Percentiles rank a stretch among this genome's conserved stretches.
phyloP scores from a whole-genome alignment of 2,329 filamentous ascomycete genomes.

The Clonostachys rosea region DNA sequence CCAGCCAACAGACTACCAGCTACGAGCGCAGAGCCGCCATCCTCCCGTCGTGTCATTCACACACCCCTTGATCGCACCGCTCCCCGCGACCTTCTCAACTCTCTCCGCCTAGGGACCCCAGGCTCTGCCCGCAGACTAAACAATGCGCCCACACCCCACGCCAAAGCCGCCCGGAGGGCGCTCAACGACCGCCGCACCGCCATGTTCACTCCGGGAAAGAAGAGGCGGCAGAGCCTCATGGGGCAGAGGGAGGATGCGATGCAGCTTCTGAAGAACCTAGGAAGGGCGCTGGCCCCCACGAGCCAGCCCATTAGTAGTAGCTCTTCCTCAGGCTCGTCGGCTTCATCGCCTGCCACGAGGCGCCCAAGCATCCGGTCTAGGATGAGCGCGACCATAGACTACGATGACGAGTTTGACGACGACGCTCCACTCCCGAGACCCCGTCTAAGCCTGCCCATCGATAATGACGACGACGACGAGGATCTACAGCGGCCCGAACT shows the following conservation, averaged over 20 bases:
- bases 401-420: slow-evolving; percentile 40
- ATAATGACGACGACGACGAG: slow-evolving; percentile 43
- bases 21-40: slow-evolving; percentile 24
- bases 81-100: slow-evolving; percentile 28
- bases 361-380: not conserved
- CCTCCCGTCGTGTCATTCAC: slow-evolving; percentile 30
- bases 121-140: slow-evolving; percentile 34
- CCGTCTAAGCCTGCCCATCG: slow-evolving; percentile 49
- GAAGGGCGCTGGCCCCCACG: slow-evolving; percentile 45
- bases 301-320: slow-evolving; percentile 39
- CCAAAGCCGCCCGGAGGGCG: slow-evolving; percentile 52
- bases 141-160: slow-evolving; percentile 53
- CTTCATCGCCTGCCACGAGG: not conserved
- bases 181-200: slow-evolving; percentile 55
- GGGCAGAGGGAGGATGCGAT: slow-evolving; percentile 52
- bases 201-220: slow-evolving; percentile 55
- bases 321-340: slow-evolving; percentile 30
- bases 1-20: slow-evolving; percentile 13
- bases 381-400: slow-evolving; percentile 12
- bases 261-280: slow-evolving; percentile 48
- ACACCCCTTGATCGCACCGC: slow-evolving; percentile 33
- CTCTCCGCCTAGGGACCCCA: slow-evolving; percentile 33
- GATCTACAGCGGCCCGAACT: slow-evolving; percentile 46
- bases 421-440: slow-evolving; percentile 45
- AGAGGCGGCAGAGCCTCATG: slow-evolving; percentile 51